Base-by-base conservation (phyloP, 192 early-diverging fungal genomes). In the Podila epigama region DNA sequence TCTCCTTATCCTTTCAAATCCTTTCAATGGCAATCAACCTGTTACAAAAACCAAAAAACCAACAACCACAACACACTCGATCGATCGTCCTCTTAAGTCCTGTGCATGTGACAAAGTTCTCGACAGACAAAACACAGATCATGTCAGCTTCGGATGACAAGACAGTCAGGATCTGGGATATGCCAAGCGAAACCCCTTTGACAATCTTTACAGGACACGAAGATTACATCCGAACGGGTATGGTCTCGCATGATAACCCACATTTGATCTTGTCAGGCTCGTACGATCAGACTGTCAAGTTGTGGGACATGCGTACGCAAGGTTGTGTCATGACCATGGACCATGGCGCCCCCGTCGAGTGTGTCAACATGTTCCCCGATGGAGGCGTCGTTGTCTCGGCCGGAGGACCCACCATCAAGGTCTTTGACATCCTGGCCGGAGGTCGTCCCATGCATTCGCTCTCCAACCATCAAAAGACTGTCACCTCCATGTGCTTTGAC, bases 381-480 rank as follows among this genome's bases (percentile, higher is more conserved):
- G 92, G 93, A 37, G 81, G 91, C 44, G 86, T 94, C 27, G 69
- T 94, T 20, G 93, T 95, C 1, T 88, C 93, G 15, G 89, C 91
- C 31, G 92, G 92, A 42, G 92, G 94, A 29, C 92, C 95, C 44
- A 81, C 68, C 29, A 69, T 99, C 44, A 94, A 94, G 58, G 82
- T 99, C 27, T 97, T 93, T 90, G 97, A 99, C 75, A 81, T 94
- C 28, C 80, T 96, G 36, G 84, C 86, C 58, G 95, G 94, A 48
- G 93, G 96, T 41, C 81, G 90, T 27, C 80, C 84, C n/a, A 68
- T 97, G 63, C 86, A 90, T 36, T 86, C 86, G 27, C 69, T 99
- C 22, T 89, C 89, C 31, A 98, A 97, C 81, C 95, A 97, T 75
- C 94, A 97, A 84, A 99, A 99, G 86, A 96, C 94, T 7, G 91